Base-by-base conservation (phyloP, 2,329 filamentous ascomycete genomes). In the Incumbomyces delicatus region DNA sequence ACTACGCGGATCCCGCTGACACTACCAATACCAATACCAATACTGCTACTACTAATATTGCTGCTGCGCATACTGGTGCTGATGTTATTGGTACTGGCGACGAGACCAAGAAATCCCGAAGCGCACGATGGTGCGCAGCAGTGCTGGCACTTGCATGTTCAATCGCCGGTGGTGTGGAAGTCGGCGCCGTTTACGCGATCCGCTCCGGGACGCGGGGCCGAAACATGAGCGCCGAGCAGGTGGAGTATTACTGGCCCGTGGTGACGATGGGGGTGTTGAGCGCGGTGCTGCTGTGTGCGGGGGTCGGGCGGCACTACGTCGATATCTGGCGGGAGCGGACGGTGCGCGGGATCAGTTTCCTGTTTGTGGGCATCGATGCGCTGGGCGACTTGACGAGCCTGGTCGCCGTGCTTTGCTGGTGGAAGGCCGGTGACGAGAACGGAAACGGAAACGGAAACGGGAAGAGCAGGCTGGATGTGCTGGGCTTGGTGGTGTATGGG, bases 331-430 rank as follows among this genome's bases (percentile, higher is more conserved):
- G 70, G 2, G 75, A 83, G 53, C 72, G 77, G 6, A 83, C 80
- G 0, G 81, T 85, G 1, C 70, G 80, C 12, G 81, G 82, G 6
- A 85, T 86, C 33, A 84, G 80, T 1, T 85, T 86, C 60, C 66
- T 84, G 2, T 87, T 87, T 53, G 80, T 84, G 0, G 77, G 69
- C 1, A 81, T 86, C 36, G 82, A 86, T 61, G 82, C 81, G 0
- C 69, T 77, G 0, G 82, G 82, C 0, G 82, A 86, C 59, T 59
- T 86, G 2, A 80, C 80, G 45, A 85, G 80, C 0, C 64, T 86
- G 0, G 59, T 81, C 2, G 82, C 81, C 0, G 67, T 86, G 13
- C 65, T 82, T 35, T 84, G 82, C 52, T 73, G 83, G 58, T 68
- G 70, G 0, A 63, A 66, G 14, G 42, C 42, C 14, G 42, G 42